phyloP scores from a whole-genome alignment of 176 grass and related monocot species.

The Juncus inflexus region DNA sequence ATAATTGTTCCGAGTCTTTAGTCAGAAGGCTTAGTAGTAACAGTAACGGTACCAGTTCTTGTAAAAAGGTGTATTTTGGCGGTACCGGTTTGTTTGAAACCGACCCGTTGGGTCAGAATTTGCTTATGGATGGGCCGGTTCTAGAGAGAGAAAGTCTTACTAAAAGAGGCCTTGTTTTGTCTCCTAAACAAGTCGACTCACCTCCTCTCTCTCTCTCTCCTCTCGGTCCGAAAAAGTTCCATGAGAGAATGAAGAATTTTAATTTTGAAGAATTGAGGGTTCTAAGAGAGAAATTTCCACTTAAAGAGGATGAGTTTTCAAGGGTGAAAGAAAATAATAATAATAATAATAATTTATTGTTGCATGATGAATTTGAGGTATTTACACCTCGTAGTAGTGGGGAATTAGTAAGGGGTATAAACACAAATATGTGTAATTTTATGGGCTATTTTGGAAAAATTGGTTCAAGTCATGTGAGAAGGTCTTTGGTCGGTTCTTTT shows the following conservation, averaged over 20 bases:
- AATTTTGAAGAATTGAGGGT: constrained; percentile 43
- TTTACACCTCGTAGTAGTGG: constrained; percentile 33
- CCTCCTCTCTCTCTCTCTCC: constrained; percentile 68
- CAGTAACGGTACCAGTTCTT: constrained; percentile 42
- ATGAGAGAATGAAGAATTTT: constrained; percentile 49
- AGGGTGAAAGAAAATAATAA: constrained; percentile 10
- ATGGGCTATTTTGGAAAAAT: constrained; percentile 14
- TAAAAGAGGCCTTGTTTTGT: constrained; percentile 24
- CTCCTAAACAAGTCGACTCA: constrained; percentile 53
- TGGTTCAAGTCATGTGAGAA: constrained; percentile 38
- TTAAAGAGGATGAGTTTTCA: constrained; percentile 34
- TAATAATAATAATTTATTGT: constrained; percentile 40
- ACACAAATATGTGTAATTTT: constrained; percentile 23
- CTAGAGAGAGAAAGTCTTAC: constrained; percentile 44
- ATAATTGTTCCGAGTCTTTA: constrained; percentile 6
- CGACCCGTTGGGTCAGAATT: constrained; percentile 32
- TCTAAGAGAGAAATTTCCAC: constrained; percentile 31
- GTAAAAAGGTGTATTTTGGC: constrained; percentile 65
- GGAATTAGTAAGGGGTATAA: neutral
- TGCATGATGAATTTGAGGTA: constrained; percentile 44
- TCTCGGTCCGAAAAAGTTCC: constrained; percentile 75
- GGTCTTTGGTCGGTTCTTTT: constrained; percentile 88
- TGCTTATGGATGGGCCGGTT: constrained; percentile 70
- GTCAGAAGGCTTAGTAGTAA: constrained; percentile 30
- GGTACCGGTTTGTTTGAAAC: constrained; percentile 32